Evolutionary conservation across 2,329 filamentous ascomycete species (phyloP).

Genomic region (Colletotrichum lindemuthianum): DNA sequence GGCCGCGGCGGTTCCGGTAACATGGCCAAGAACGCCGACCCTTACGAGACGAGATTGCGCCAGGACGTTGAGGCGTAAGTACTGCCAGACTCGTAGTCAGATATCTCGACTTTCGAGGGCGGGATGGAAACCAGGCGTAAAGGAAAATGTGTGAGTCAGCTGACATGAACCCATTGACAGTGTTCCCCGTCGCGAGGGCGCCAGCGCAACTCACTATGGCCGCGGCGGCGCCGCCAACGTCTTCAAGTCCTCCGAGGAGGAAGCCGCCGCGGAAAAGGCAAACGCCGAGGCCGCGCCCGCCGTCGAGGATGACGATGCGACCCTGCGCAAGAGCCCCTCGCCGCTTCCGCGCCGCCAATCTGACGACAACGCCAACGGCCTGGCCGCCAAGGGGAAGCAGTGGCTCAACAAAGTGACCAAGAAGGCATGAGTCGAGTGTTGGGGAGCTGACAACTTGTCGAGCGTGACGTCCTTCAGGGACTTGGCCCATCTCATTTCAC

Average conservation of each 20-base stretch:
- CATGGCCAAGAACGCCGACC: constrained; percentile 81
- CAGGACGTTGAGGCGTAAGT: constrained; percentile 84
- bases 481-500: too few relatives aligned
- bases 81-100: constrained; percentile 13
- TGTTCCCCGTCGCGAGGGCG: constrained; percentile 64
- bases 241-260: constrained; percentile 59
- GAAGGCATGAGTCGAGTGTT: constrained; percentile 48
- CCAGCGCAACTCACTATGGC: constrained; percentile 72
- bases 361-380: constrained; percentile 39
- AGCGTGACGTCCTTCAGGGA: too few relatives aligned
- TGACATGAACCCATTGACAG: constrained; percentile 45
- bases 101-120: too few relatives aligned
- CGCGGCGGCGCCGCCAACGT: constrained; percentile 82
- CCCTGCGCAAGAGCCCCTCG: constrained; percentile 37
- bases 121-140: too few relatives aligned
- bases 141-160: not conserved
- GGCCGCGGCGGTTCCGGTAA: constrained; percentile 90
- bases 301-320: constrained; percentile 44
- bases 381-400: constrained; percentile 58
- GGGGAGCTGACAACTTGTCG: too few relatives aligned
- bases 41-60: constrained; percentile 76
- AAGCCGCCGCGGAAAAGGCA: constrained; percentile 43
- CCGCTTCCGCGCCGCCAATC: constrained; percentile 21
- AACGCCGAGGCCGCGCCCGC: constrained; percentile 43
- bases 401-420: constrained; percentile 62